Conservation (phyloP, 2,329 filamentous ascomycete species). For the Amylocarpus encephaloides region DNA sequence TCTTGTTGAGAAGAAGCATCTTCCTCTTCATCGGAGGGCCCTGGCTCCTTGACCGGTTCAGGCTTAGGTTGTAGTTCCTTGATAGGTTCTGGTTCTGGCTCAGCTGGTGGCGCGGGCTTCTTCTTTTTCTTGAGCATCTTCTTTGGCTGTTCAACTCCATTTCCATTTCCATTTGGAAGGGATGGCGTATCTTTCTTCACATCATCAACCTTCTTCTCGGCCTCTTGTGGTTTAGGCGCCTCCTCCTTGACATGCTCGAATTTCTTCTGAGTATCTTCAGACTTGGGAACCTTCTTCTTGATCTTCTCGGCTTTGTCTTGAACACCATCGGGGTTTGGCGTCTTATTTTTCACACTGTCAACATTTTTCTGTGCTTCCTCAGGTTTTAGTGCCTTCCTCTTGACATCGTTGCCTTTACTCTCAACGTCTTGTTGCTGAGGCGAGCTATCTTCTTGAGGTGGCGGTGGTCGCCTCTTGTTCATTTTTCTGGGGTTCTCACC, state of each 20-base stretch:
- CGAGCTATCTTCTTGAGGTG: not conserved
- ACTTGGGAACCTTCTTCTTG: not conserved
- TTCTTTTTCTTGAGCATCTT: conserved; percentile 11
- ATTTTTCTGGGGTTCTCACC: not conserved
- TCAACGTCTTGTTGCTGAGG: not conserved
- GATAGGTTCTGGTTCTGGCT: conserved; percentile 10
- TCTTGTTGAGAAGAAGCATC: conserved; percentile 4
- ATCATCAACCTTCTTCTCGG: not conserved
- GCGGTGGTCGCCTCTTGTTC: conserved; percentile 3
- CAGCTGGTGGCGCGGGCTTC: conserved; percentile 13
- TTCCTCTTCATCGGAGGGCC: not conserved
- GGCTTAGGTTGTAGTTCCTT: conserved; percentile 4
- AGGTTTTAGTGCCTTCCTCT: not conserved
- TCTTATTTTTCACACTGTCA: not conserved
- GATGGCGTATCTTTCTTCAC: not conserved
- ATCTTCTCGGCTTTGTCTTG: not conserved
- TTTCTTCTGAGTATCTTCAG: not conserved
- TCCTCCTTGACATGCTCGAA: not conserved
- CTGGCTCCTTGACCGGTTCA: not conserved
- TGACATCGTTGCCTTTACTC: not conserved
- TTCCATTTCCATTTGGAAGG: not conserved
- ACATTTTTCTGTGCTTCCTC: not conserved
- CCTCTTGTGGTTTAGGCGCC: not conserved
- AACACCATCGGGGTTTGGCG: conserved; percentile 1
- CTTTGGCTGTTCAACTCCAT: not conserved